Evolutionary conservation across 768 basidiomycete genomes (phyloP), one percentile per base, ranked within the genome.

Genomic region (Sistotremastrum suecicum): DNA sequence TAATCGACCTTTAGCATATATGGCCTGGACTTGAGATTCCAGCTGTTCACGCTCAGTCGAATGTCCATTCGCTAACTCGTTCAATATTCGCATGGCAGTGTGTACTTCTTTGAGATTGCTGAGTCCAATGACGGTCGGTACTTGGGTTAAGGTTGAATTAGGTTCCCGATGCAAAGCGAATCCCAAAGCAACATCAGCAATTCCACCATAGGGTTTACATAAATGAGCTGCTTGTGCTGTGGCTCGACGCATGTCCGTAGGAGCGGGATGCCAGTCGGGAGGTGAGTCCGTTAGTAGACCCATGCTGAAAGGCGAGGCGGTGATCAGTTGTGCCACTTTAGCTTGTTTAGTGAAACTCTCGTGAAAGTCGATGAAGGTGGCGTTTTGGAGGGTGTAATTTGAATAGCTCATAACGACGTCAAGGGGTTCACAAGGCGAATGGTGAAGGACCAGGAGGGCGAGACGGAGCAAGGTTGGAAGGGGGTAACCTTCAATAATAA

Each of bases 251-350:
- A 86, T 48, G 8, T 55, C 61, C 9, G 59, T 54, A 12, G 85
- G 71, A 5, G 85, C 84, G 10, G 87, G 85, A 56, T 90, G 86
- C 88, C 87, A 91, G 2, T 59, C 8, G 1, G 82, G 81, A 2
- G 71, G 68, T 3, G 63, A 51, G 6, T 66, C 61, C 0, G 77
- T 76, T 34, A 92, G 69, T 3, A 91, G 71, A 0, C 80, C 81
- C 88, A 91, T 91, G 57, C 74, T 80, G 44, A 92, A 67, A 5
- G 89, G 89, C 2, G 87, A 88, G 1, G 89, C 89, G 2, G 80
- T 67, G 43, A 89, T 44, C 31, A 92, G 66, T 46, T 85, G 82
- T 46, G 60, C 58, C 39, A 92, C 72, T 42, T 73, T 64, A 0
- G 85, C 86, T 28, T 81, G 78, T 12, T 63, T 57, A 50, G 67